Evolutionary conservation across 208 protist genomes (phyloP).

Genomic region (Trypanosoma brucei): DNA sequence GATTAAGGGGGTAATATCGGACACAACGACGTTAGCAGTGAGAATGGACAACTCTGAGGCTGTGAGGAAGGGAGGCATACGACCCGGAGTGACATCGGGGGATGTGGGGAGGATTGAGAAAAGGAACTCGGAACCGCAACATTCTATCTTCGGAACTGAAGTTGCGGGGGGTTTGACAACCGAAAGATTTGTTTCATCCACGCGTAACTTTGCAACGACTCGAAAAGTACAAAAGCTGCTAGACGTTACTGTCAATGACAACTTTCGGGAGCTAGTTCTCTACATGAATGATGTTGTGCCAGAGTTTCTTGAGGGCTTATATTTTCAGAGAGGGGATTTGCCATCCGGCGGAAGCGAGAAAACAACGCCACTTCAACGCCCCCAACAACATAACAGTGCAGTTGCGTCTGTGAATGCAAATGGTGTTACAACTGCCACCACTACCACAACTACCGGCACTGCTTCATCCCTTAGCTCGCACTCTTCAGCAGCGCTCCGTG

Average conservation of each 20-base stretch:
- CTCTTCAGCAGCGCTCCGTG: constrained; percentile 39
- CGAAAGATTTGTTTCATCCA: neutral
- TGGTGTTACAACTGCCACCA: neutral
- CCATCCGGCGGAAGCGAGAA: constrained; percentile 2
- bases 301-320: constrained; percentile 25
- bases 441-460: neutral
- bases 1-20: too few relatives aligned
- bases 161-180: too few relatives aligned
- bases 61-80: too few relatives aligned
- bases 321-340: constrained; percentile 8
- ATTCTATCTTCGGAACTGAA: too few relatives aligned
- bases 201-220: constrained; percentile 24
- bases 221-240: constrained; percentile 45
- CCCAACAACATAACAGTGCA: neutral
- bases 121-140: too few relatives aligned
- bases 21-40: too few relatives aligned
- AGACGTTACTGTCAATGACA: constrained; percentile 51
- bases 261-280: constrained; percentile 50
- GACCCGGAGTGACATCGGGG: too few relatives aligned
- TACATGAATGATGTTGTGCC: constrained; percentile 61
- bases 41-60: too few relatives aligned
- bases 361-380: neutral
- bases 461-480: neutral
- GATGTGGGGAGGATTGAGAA: too few relatives aligned
- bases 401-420: neutral